Evolutionary conservation across 768 basidiomycete species (phyloP), one percentile per base, ranked within the genome.

Genomic region (Leccinum boreale): DNA sequence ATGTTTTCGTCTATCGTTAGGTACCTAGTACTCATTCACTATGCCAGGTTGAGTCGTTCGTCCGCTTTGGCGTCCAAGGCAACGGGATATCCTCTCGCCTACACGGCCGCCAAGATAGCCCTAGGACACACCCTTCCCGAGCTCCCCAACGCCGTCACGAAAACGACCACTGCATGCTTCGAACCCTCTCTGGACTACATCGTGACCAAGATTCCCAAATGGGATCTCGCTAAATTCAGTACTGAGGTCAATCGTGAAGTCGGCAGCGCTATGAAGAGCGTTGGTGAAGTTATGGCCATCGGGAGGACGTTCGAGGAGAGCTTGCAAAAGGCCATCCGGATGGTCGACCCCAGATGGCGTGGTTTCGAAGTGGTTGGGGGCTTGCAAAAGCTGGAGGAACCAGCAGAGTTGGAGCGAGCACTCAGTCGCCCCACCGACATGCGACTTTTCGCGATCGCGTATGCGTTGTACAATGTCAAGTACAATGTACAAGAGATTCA

Each of bases 261-360:
- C 53, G 97, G 96, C 24, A 98, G 95, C 3, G 85, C 96, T 17
- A 98, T 99, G 97, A 99, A 99, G 76, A 94, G 92, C 15, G 97
- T 99, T 55, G 97, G 97, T 55, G 97, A 99, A 74, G 96, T 99
- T 69, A 99, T 99, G 97, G 96, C 96, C 64, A 98, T 99, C 66
- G 97, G 97, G 36, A 89, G 97, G 63, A 99, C 97, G 1, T 99
- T 98, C 65, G 97, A 99, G 75, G 97, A 99, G 73, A 93, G 91
- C 67, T 79, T 99, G 68, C 97, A 98, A 73, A 99, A 99, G 76
- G 97, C 97, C 50, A 90, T 99, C 59, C 89, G 97, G 61, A 94
- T 97, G 78, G 90, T 98, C 36, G 96, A 98, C 73, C 97, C 97
- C 28, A 85, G 91, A 29, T 99, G 92, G 85, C 85, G 90, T 70